Conservation (phyloP, 192 early-diverging fungal species). For the Hyaloraphidium curvatum region DNA sequence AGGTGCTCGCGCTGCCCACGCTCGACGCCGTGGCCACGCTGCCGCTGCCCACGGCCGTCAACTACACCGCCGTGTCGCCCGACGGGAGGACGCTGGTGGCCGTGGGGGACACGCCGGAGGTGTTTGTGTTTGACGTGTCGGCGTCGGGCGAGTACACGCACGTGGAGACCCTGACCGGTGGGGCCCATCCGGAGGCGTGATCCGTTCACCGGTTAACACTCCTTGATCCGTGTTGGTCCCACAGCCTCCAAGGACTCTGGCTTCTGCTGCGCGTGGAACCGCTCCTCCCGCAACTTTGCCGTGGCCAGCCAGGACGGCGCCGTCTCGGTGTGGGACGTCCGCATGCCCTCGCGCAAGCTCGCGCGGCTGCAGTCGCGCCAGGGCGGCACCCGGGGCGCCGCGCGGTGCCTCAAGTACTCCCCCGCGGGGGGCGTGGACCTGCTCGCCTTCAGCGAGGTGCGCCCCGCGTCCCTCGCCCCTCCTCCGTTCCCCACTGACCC, state of each 20-base stretch:
- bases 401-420: constrained; percentile 83
- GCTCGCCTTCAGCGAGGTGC: constrained; percentile 50
- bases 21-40: constrained; percentile 55
- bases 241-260: constrained; percentile 60
- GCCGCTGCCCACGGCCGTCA: constrained; percentile 73
- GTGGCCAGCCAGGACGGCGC: constrained; percentile 88
- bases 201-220: not conserved
- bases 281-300: constrained; percentile 79
- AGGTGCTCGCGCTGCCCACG: constrained; percentile 64
- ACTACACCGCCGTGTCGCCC: constrained; percentile 78
- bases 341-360: constrained; percentile 52
- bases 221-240: not conserved
- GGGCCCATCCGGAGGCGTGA: constrained; percentile 3
- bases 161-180: constrained; percentile 55
- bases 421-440: constrained; percentile 77
- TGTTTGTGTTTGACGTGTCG: constrained; percentile 66
- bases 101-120: constrained; percentile 74
- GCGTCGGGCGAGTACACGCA: constrained; percentile 42
- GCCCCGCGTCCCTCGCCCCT: not conserved
- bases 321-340: constrained; percentile 83
- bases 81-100: constrained; percentile 80
- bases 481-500: not conserved
- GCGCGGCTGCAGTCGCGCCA: constrained; percentile 51
- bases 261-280: constrained; percentile 91
- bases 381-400: constrained; percentile 40